Base-by-base conservation (phyloP, 441 rosid species). In the Omphalea diandra region DNA sequence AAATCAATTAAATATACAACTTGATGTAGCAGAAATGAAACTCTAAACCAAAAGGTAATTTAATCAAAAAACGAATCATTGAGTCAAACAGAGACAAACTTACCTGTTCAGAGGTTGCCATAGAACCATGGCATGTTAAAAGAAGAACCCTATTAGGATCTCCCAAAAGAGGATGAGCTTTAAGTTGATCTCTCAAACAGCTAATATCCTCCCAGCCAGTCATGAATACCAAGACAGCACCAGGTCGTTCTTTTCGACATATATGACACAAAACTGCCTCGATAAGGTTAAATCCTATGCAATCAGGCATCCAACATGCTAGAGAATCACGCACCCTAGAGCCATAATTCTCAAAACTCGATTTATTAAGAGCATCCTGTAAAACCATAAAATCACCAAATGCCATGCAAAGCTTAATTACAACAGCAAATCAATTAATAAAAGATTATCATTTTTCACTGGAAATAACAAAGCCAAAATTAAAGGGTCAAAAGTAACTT, bases 161-260 rank as follows among this genome's bases (percentile, higher is more conserved):
- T 63, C 98, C 99, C 53, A 95, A 60, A 80, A 95, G 98, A 38
- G 98, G 99, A 86, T 95, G 98, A 68, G 98, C 94, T 81, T 90
- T 93, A 66, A 95, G 83, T 83, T 95, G 98, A 81, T 95, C 98
- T 75, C 89, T 89, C 73, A 95, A 79, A 74, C 88, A 87, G 79
- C 90, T 95, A 76, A 93, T 95, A 81, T 95, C 99, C 76, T 93
- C 99, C 99, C 99, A 95, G 41, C 99, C 99, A 75, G 99, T 95
- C 93, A 95, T 86, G 85, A 95, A 95, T 62, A 95, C 96, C 74
- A 95, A 86, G 59, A 89, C 97, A 81, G 97, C 97, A 41, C 99
- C 98, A 36, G 91, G 83, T 53, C 97, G 84, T 80, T 93, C 97
- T 83, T 95, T 95, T 62, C 99, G 90, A 71, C 99, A 91, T 76